phyloP scores from a whole-genome alignment of 805 yeast species.

The Lachancea nothofagi region DNA sequence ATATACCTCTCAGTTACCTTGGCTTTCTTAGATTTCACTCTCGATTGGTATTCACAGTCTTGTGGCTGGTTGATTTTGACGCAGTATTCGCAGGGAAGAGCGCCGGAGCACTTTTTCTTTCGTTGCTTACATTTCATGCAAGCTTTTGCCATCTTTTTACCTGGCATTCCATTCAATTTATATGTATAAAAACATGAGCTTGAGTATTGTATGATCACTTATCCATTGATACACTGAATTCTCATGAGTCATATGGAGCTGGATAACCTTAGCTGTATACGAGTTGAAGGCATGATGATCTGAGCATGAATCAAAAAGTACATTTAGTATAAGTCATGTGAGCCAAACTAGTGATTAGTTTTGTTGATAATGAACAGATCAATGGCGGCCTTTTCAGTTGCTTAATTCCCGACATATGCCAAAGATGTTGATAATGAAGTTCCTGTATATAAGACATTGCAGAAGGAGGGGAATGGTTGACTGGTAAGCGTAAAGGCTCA shows the following conservation, averaged over 20 bases:
- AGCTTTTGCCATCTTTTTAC: slow-evolving; percentile 13
- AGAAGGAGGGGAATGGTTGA: too few relatives aligned
- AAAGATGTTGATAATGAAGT: background rate
- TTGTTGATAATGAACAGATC: too few relatives aligned
- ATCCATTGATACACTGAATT: too few relatives aligned
- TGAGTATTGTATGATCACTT: too few relatives aligned
- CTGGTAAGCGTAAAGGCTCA: background rate
- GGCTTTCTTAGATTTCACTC: slow-evolving; percentile 13
- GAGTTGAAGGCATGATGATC: too few relatives aligned
- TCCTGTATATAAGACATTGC: too few relatives aligned
- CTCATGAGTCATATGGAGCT: too few relatives aligned
- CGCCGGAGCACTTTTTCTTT: slow-evolving; percentile 18
- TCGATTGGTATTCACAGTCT: slow-evolving; percentile 14
- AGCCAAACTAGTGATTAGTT: too few relatives aligned
- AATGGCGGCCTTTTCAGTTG: slow-evolving; percentile 4
- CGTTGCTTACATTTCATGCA: slow-evolving; percentile 18
- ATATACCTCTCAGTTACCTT: slow-evolving; percentile 17
- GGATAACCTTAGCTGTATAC: too few relatives aligned
- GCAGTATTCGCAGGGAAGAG: slow-evolving; percentile 19
- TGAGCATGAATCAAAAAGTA: too few relatives aligned
- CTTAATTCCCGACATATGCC: slow-evolving; percentile 2
- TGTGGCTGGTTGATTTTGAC: slow-evolving; percentile 13
- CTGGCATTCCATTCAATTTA: background rate
- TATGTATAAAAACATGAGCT: too few relatives aligned
- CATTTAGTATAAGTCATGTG: slow-evolving; percentile 2